Percentiles rank a stretch among this genome's conserved stretches.
phyloP scores from a whole-genome alignment of 768 basidiomycete species.

The Erythrobasidium yunnanense region DNA sequence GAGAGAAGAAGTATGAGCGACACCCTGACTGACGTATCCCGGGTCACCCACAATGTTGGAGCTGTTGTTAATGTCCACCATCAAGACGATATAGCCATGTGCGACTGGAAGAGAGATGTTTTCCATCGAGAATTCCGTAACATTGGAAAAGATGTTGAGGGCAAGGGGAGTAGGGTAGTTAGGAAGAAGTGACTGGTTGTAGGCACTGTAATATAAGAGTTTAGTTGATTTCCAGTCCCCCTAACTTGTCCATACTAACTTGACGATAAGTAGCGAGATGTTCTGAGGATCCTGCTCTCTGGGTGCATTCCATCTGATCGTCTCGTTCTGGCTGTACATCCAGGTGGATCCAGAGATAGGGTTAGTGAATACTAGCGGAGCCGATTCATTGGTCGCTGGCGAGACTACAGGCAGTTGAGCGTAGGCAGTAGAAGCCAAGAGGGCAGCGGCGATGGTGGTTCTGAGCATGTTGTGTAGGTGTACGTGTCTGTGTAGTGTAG shows the following conservation, averaged over 20 bases:
- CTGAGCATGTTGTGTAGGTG: too few species aligned
- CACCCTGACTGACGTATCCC: background rate
- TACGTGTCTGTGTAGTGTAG: too few species aligned
- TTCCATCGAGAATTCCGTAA: background rate
- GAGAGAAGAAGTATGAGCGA: background rate
- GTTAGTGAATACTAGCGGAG: background rate
- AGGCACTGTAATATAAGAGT: background rate
- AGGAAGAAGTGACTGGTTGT: background rate
- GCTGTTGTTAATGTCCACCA: constrained; percentile 21
- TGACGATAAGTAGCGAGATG: constrained; percentile 8
- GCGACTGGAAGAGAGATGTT: constrained; percentile 12
- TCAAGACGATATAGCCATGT: constrained; percentile 8
- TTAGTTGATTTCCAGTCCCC: background rate
- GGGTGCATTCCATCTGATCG: constrained; percentile 6
- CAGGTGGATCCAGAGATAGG: background rate
- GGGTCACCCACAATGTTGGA: constrained; percentile 10
- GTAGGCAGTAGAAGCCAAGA: too few species aligned
- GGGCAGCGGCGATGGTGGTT: too few species aligned
- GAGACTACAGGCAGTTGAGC: too few species aligned
- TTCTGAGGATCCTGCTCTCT: constrained; percentile 11
- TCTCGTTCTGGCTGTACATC: background rate
- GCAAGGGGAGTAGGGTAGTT: constrained; percentile 16
- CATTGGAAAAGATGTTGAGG: constrained; percentile 3
- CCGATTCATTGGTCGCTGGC: too few species aligned
- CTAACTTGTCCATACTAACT: too few species aligned